Conservation (phyloP, 495 filamentous ascomycete species). For the Aspergillus funiculosus region DNA sequence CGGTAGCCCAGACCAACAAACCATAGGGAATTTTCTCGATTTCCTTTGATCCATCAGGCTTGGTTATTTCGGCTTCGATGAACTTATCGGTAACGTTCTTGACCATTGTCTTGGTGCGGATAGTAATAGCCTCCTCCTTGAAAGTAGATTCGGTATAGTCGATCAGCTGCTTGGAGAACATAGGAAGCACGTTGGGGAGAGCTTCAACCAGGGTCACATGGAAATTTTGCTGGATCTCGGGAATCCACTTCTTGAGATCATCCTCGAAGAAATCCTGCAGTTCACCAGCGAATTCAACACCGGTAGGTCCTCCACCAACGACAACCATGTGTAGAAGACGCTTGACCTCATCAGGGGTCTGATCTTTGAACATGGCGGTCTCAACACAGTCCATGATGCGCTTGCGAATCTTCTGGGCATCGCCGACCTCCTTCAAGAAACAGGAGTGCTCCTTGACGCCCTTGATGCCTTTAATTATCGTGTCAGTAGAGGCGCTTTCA, state of each 20-base stretch:
- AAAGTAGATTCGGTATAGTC: constrained; percentile 99
- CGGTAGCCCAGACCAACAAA: constrained; percentile 96
- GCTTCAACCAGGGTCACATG: constrained; percentile 96
- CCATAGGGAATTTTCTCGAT: constrained; percentile 84
- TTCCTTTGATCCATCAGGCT: constrained; percentile 81
- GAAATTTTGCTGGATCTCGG: constrained; percentile 90
- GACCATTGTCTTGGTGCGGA: constrained; percentile 98
- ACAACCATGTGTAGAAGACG: constrained; percentile 99
- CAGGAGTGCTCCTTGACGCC: constrained; percentile 92
- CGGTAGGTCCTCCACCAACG: constrained; percentile 94
- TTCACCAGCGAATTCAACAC: constrained; percentile 97
- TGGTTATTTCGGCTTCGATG: constrained; percentile 83
- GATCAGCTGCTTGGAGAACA: constrained; percentile 98
- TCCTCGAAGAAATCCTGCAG: constrained; percentile 98
- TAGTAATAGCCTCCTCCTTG: constrained; percentile 95
- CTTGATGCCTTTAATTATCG: constrained; percentile 57
- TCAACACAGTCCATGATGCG: constrained; percentile 99
- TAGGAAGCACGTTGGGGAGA: constrained; percentile 94
- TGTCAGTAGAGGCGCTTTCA: constrained; percentile 1
- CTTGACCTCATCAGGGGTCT: constrained; percentile 80
- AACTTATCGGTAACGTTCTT: constrained; percentile 93
- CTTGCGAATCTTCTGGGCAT: constrained; percentile 93
- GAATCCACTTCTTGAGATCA: constrained; percentile 96
- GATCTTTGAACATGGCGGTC: constrained; percentile 97
- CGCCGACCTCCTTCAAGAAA: constrained; percentile 96